Conservation (phyloP, 768 basidiomycete species). For the Mycena albidolilacea region DNA sequence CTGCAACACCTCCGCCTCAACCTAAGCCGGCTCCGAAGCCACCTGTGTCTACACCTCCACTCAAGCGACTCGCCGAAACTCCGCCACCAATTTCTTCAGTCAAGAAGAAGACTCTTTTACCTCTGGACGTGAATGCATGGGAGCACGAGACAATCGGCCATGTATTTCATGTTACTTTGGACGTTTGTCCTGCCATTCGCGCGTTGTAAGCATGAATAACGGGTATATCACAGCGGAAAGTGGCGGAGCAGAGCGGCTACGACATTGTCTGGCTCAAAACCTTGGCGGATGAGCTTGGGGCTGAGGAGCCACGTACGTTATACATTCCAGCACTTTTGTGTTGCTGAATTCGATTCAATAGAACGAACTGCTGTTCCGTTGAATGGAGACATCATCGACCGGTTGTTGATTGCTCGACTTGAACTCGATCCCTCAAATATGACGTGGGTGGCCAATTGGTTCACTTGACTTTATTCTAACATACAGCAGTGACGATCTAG, state of each 20-base stretch:
- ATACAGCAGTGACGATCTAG: slow-evolving; percentile 75
- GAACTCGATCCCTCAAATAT: slow-evolving; percentile 82
- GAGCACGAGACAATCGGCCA: slow-evolving; percentile 77
- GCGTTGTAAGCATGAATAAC: not conserved
- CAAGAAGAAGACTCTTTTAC: slow-evolving; percentile 67
- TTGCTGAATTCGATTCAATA: slow-evolving; percentile 34
- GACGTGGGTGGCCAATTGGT: slow-evolving; percentile 65
- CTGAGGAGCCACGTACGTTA: slow-evolving; percentile 63
- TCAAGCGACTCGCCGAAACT: slow-evolving; percentile 50
- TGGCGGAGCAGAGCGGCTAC: slow-evolving; percentile 74
- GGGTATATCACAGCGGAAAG: slow-evolving; percentile 60
- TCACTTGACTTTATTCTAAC: slow-evolving; percentile 27
- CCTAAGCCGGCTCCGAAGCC: slow-evolving; percentile 56
- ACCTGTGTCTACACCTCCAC: slow-evolving; percentile 42
- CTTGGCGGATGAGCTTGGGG: slow-evolving; percentile 75
- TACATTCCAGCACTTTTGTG: not conserved
- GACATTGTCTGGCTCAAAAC: slow-evolving; percentile 88
- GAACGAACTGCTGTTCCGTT: slow-evolving; percentile 59
- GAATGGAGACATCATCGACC: slow-evolving; percentile 76
- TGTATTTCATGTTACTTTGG: slow-evolving; percentile 85
- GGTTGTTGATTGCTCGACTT: slow-evolving; percentile 86
- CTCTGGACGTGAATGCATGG: slow-evolving; percentile 77
- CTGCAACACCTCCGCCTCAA: slow-evolving; percentile 48
- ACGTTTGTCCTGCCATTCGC: slow-evolving; percentile 62
- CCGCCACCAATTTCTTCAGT: slow-evolving; percentile 50